phyloP scores from a whole-genome alignment of 2,329 filamentous ascomycete genomes.

The Penicillium sp. region DNA sequence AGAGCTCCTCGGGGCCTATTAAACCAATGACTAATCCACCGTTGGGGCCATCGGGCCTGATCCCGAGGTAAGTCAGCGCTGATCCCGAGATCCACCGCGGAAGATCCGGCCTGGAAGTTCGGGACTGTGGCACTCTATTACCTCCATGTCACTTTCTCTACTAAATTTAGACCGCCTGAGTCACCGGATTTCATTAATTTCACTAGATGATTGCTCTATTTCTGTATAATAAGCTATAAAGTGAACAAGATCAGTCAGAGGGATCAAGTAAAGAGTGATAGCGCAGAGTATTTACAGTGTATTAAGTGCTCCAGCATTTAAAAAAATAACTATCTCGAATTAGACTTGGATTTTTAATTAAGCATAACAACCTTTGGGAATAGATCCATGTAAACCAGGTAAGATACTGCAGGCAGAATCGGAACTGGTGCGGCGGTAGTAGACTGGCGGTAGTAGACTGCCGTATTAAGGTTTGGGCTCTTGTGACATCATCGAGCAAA shows the following conservation, averaged over 20 bases:
- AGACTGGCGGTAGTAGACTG: neutral
- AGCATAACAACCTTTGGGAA: neutral
- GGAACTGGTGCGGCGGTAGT: neutral
- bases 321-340: neutral
- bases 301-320: neutral
- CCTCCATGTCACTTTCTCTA: neutral
- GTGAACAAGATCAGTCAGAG: too few species aligned
- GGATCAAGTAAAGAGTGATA: neutral
- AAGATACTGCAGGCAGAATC: neutral
- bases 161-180: neutral
- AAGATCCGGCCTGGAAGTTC: neutral
- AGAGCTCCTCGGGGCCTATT: neutral
- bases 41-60: neutral
- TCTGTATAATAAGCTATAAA: neutral
- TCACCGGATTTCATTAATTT: neutral
- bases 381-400: too few species aligned
- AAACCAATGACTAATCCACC: neutral
- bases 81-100: neutral
- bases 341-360: neutral
- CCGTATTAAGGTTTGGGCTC: neutral
- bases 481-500: slow-evolving; percentile 1
- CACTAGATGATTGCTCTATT: neutral
- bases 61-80: neutral
- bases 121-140: neutral
- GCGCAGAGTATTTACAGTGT: neutral